Base-by-base conservation (phyloP, 1,139 yeast genomes). In the Schwanniomyces etchellsii region DNA sequence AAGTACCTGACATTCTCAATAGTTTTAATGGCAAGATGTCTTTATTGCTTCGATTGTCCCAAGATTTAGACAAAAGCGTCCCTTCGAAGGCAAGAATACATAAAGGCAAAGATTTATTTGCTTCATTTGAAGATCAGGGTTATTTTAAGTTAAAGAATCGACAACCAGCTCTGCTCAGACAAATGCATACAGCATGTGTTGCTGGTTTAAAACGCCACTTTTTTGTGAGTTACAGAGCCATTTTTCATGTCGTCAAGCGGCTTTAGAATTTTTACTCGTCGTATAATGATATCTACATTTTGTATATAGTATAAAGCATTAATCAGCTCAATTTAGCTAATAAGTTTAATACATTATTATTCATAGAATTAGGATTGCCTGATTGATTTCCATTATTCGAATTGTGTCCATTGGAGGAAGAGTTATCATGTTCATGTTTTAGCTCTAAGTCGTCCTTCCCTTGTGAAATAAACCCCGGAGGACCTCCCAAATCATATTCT, bases 381-480 rank as follows among this genome's bases (percentile, higher is more conserved):
- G 30, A 29, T 6, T 27, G 17, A 20, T 34, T 16, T 6, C 38
- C 30, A 34, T 45, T 44, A 34, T 40, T 18, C 15, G 20, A 33
- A 23, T 9, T 18, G 14, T 10, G 14, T 7, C 14, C 25, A 23
- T 7, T 11, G 9, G 47, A 37, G 12, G 42, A 32, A 16, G 34
- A 31, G 9, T 30, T 30, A 16, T 31, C 35, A 24, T 42, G 45
- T 21, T 48, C 59, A 26, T 57, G 61, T 31, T 52, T 56, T 30
- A 59, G 45, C 28, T 55, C 62, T 18, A 60, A 31, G 16, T 35
- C 57, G 37, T 58, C 66, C 38, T 58, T 60, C 36, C 57, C 64
- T 30, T 50, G 52, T 25, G 33, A 31, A 15, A 44, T 43, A 24
- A 43, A 50, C 4, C 43, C 46, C 14, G 27, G 27, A 5, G 43